Evolutionary conservation across 257 asterid genomes (phyloP), one percentile per base, ranked within the genome.

Genomic region (Prunella vulgaris): DNA sequence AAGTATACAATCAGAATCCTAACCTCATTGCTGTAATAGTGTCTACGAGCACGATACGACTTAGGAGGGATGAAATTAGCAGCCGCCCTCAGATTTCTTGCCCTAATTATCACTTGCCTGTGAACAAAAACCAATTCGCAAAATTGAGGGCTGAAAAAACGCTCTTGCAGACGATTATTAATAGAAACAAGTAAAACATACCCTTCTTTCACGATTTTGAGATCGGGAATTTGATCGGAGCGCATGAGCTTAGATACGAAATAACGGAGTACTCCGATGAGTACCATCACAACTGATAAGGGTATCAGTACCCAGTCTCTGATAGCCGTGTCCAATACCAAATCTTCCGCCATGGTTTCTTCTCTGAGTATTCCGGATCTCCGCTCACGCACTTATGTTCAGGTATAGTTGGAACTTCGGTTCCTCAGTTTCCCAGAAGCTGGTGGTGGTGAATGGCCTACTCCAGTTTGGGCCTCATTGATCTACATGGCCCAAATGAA

Each of bases 301-400:
- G 99, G 99, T 71, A 90, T 86, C 84, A 93, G 64, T 2, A 93
- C 97, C 99, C 99, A 93, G 77, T 90, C 91, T 85, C 99, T 90
- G 68, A 90, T 93, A 74, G 99, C 97, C 51, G 96, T 90, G 61
- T 90, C 99, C 82, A 93, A 53, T 14, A 93, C 97, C 84, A 93
- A 82, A 87, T 90, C 97, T 66, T 88, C 99, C 80, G 95, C 98
- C 98, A 93, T 89, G 48, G 76, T 62, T 57, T 54, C 38, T 14
- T 40, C 48, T 61, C n/a, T 54, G 74, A 76, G 20, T 48, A 37
- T 24, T 56, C 73, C 67, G 60, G 77, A 74, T 77, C 78, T 73
- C 63, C 18, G 58, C 71, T 27, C 61, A 30, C 54, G 40, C 64
- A 21, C 66, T 67, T 32, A 7, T 12, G 37, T 57, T 13, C 53